Percentiles rank a stretch among this genome's conserved stretches.
These are phyloP conservation scores for Secale cereale DNA, from an alignment of 176 grass and related monocot genomes.

Conservation along the genomic window DNA sequence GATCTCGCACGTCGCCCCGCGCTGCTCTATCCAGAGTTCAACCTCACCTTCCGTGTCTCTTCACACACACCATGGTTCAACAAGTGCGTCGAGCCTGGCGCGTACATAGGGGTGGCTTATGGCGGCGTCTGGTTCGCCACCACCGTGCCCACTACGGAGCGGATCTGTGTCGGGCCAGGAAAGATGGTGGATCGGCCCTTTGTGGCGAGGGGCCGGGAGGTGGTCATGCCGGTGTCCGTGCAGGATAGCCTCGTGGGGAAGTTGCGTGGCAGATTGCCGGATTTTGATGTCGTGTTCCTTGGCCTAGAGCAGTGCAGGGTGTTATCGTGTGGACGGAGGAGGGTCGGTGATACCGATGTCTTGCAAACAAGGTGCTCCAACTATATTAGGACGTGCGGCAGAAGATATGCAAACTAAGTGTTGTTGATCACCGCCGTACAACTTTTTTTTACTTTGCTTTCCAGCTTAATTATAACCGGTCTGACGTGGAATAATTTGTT, in stretches of 20 bases:
- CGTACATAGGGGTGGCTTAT: not conserved
- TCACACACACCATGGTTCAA: too few species aligned
- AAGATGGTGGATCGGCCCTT: not conserved
- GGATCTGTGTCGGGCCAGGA: not conserved
- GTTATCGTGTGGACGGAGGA: too few species aligned
- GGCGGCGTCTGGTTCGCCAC: not conserved
- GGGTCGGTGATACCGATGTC: too few species aligned
- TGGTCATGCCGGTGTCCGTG: not conserved
- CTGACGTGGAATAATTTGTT: too few species aligned
- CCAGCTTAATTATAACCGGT: too few species aligned
- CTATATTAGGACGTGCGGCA: too few species aligned
- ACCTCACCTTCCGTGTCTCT: not conserved
- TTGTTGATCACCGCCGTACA: too few species aligned
- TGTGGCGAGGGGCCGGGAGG: not conserved
- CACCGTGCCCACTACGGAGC: too few species aligned
- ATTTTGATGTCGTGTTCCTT: not conserved
- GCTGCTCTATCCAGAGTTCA: not conserved
- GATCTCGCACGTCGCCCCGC: not conserved
- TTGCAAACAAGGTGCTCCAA: too few species aligned
- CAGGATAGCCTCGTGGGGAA: not conserved
- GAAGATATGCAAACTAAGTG: too few species aligned
- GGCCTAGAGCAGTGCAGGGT: too few species aligned
- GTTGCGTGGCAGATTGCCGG: not conserved
- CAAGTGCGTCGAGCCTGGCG: not conserved
- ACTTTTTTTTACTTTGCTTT: too few species aligned